Evolutionary conservation across 208 protist genomes (phyloP), one percentile per base, ranked within the genome.

Genomic region (Endotrypanum monterogeii): DNA sequence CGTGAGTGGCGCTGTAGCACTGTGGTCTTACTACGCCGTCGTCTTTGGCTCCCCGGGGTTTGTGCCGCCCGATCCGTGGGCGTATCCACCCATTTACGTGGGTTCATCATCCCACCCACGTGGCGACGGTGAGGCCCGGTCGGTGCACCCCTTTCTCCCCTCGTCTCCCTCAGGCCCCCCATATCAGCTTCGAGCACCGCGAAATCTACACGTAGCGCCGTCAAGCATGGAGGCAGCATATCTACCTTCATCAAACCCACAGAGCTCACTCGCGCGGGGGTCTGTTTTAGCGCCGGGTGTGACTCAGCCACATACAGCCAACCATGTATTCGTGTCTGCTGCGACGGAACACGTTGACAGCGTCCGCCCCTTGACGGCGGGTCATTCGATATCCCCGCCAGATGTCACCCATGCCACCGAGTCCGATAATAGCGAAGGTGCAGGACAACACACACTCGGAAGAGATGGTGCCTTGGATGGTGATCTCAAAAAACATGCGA

Each of bases 1-100:
- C 2, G 16, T 70, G 14, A 28, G 71, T 8, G 66, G 14, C 14
- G 67, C 39, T 0, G 18, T 86, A 8, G 74, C 85, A 28, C 39
- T 87, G 18, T 88, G 74, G 78, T 46, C 86, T 7, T 92, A 88
- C 60, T 86, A 85, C 50, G 8, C 30, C 25, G 70, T 88, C 57
- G 68, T 93, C 52, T 87, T 85, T 62, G 88, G 82, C 37, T 12
- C 75, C 23, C 88, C 88, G 0, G 90, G 90, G 18, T 93, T 87
- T 54, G 90, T 95, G 39, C 78, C 83, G 0, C 70, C 23, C 1
- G 73, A 80, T 0, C 63, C 79, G 44, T 95, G 90, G 89, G 25
- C 58, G 77, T 68, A 89, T 63, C 78, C 76, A 4, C 89, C 89
- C 7, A 20, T 5, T 12, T 93, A 87, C 60, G 73, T 25, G 25